Evolutionary conservation across 2,329 filamentous ascomycete genomes (phyloP).

Genomic region (Aspergillus sergii): DNA sequence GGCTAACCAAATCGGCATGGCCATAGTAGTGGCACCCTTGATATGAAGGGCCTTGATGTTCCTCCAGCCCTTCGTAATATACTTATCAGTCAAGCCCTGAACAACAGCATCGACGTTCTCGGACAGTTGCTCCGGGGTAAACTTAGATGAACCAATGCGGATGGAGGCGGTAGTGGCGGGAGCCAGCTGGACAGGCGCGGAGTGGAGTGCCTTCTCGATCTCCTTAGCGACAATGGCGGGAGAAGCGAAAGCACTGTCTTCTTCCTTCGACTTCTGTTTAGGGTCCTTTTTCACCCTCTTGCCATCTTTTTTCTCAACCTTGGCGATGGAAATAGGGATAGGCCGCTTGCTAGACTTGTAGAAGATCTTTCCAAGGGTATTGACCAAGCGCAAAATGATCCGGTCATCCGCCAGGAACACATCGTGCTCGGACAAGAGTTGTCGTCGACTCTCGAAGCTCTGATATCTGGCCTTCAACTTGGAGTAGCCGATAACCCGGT

Average conservation of each 20-base stretch:
- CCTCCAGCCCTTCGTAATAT: constrained; percentile 82
- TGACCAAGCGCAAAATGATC: constrained; percentile 72
- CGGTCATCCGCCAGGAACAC: constrained; percentile 92
- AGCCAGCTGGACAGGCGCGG: constrained; percentile 78
- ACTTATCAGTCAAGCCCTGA: constrained; percentile 71
- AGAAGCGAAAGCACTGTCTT: constrained; percentile 54
- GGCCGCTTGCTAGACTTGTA: constrained; percentile 88
- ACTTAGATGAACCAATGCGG: constrained; percentile 74
- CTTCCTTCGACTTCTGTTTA: constrained; percentile 49
- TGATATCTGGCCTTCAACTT: constrained; percentile 90
- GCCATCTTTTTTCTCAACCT: constrained; percentile 62
- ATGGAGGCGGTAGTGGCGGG: constrained; percentile 79
- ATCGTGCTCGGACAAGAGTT: constrained; percentile 83
- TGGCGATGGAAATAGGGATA: constrained; percentile 75
- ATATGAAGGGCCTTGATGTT: constrained; percentile 84
- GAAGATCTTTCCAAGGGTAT: constrained; percentile 85
- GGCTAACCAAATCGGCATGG: constrained; percentile 92
- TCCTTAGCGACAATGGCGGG: constrained; percentile 74
- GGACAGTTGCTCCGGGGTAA: constrained; percentile 73
- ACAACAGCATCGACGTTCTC: constrained; percentile 79
- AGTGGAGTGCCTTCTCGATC: constrained; percentile 73
- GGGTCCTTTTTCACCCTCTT: constrained; percentile 62
- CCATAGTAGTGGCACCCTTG: constrained; percentile 85
- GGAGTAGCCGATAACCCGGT: constrained; percentile 75
- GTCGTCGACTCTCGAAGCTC: constrained; percentile 82